A percentile compares a stretch with the other conserved stretches of the same genome.
These are phyloP conservation scores for Neurospora tetraspora DNA, from an alignment of 495 filamentous ascomycete species.

Conservation along the genomic window DNA sequence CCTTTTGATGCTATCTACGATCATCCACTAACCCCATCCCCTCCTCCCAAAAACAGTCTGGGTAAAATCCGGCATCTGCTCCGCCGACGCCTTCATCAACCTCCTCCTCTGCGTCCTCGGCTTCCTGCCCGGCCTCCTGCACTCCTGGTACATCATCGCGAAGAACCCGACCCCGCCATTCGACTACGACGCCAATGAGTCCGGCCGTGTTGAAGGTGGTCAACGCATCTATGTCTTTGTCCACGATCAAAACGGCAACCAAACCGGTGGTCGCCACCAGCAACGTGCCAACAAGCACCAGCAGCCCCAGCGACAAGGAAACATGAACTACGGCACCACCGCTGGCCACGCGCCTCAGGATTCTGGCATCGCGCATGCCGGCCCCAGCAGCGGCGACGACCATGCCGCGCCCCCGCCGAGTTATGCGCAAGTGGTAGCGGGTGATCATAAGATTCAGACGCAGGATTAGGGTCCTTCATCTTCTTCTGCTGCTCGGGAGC, in stretches of 20 bases:
- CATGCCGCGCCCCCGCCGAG: conserved; percentile 50
- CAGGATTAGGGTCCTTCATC: conserved; percentile 38
- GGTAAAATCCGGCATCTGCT: conserved; percentile 92
- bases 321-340: conserved; percentile 31
- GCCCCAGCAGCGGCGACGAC: conserved; percentile 34
- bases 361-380: conserved; percentile 2
- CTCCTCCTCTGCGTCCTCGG: conserved; percentile 83
- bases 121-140: conserved; percentile 82
- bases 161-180: conserved; percentile 68
- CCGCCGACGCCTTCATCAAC: conserved; percentile 89
- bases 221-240: conserved; percentile 60
- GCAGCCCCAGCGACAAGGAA: conserved; percentile 25
- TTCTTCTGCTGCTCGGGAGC: not conserved
- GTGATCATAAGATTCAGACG: conserved; percentile 80
- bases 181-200: conserved; percentile 41
- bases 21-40: not conserved
- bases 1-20: conserved; percentile 4
- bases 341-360: conserved; percentile 27
- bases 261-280: conserved; percentile 5
- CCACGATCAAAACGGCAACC: conserved; percentile 9
- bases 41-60: conserved; percentile 50
- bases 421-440: conserved; percentile 77
- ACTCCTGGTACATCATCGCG: conserved; percentile 96
- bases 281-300: conserved; percentile 19
- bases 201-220: not conserved